A percentile compares a stretch with the other conserved stretches of the same genome.
Evolutionary conservation across 2,329 filamentous ascomycete species (phyloP).

Genomic region (Venturia nashicola): DNA sequence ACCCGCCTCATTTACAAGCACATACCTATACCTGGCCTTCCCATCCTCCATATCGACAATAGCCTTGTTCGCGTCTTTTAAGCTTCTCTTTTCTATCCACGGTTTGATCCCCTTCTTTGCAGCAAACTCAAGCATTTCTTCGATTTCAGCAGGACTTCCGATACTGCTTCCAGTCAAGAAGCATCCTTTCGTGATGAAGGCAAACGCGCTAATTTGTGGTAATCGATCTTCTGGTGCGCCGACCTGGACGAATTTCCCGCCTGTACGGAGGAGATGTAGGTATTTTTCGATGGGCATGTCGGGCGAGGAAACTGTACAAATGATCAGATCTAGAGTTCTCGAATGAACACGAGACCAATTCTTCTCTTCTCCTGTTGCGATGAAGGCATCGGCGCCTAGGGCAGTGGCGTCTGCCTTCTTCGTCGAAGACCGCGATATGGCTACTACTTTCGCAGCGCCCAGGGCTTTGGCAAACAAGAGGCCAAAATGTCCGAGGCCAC

Average conservation of each 20-base stretch:
- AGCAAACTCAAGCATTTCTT: conserved; percentile 49
- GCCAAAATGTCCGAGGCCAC: conserved; percentile 63
- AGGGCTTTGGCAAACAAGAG: conserved; percentile 58
- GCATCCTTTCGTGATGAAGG: conserved; percentile 40
- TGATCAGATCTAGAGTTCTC: conserved; percentile 39
- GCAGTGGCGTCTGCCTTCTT: conserved; percentile 47
- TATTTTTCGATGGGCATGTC: conserved; percentile 49
- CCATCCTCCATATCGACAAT: conserved; percentile 47
- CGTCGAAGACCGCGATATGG: conserved; percentile 43
- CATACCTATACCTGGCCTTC: conserved; percentile 35
- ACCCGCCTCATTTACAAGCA: conserved; percentile 22
- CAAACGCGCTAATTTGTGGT: conserved; percentile 39
- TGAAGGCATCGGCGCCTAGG: conserved; percentile 44
- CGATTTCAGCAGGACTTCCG: conserved; percentile 44
- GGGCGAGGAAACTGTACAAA: conserved; percentile 38
- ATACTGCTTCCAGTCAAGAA: conserved; percentile 34
- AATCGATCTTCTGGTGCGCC: conserved; percentile 45
- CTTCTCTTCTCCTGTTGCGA: conserved; percentile 40
- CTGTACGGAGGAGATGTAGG: conserved; percentile 40
- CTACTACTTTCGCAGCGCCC: conserved; percentile 50
- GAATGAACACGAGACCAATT: conserved; percentile 42
- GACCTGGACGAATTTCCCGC: conserved; percentile 49
- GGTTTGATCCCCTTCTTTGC: conserved; percentile 46
- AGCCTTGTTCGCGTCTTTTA: conserved; percentile 46
- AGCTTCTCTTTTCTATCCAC: conserved; percentile 48